Evolutionary conservation across 306 rosid species (phyloP), one percentile per base, ranked within the genome.

Genomic region (Geum urbanum): DNA sequence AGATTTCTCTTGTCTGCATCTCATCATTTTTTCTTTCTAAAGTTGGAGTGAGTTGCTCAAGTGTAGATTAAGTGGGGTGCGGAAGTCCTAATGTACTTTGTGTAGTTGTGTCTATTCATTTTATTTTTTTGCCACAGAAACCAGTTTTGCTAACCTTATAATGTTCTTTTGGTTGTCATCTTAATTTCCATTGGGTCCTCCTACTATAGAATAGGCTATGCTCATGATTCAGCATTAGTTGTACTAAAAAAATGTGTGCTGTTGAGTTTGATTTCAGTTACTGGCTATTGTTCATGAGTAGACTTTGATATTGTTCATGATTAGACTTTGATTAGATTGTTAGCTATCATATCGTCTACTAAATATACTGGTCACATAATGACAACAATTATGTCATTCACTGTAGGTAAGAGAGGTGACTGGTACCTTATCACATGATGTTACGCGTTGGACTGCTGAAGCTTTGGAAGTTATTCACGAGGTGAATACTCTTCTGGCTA

Each of bases 381-480:
- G 7, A 16, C 6, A 50, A 43, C 13, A 67, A 59, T 72, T 66
- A 69, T 60, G 69, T 73, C 37, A 37, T 46, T 57, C 74, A 40
- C 63, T 79, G 67, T 49, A 89, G 95, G 96, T 87, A 40, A 87
- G 49, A 77, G 87, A 87, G 65, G 60, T 89, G 70, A 86, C 83
- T 57, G 1, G 43, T 55, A 77, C 76, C 49, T 43, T 74, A 44
- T 81, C 96, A 72, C 61, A 59, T 0, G 27, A 71, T 22, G 74
- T 86, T 59, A 51, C 35, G 1, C 90, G 92, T 43, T 92, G 98
- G 98, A 72, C 86, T 48, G 78, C 96, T 32, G 98, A 87, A 77
- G 98, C 96, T 43, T 66, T 89, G 63, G 0, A 84, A 53, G 84
- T 92, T 65, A 81, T 89, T 54, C 98, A 92, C 70, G 98, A 92